Evolutionary conservation across 2,329 filamentous ascomycete species (phyloP).

Genomic region (Penicillium decumbens): DNA sequence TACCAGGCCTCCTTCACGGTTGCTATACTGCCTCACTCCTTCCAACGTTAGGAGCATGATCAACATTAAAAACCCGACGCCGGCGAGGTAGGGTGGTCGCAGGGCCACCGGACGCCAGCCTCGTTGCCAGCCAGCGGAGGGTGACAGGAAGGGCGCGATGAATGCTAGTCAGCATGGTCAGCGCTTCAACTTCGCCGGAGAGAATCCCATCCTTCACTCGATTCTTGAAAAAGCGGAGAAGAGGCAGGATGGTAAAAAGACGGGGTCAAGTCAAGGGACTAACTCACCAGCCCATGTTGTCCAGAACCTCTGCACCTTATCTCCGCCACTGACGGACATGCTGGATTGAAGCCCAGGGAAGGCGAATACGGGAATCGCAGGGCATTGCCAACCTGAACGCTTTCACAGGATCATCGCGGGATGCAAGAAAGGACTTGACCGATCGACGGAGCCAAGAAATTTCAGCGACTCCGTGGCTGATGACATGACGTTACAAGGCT

Average conservation of each 20-base stretch:
- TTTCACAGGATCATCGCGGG: not conserved
- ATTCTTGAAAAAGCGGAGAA: not conserved
- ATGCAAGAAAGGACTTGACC: not conserved
- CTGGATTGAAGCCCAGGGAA: conserved; percentile 15
- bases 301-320: conserved; percentile 13
- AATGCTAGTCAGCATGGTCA: conserved; percentile 6
- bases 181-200: not conserved
- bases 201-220: not conserved
- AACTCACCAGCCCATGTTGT: conserved; percentile 19
- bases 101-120: conserved; percentile 35
- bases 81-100: conserved; percentile 28
- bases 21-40: conserved; percentile 29
- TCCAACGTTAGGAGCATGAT: conserved; percentile 26
- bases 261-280: not conserved
- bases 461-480: not conserved
- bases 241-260: not conserved
- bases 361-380: conserved; percentile 5
- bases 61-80: conserved; percentile 23
- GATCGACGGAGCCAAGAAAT: not conserved
- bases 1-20: conserved; percentile 25
- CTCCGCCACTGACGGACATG: conserved; percentile 18
- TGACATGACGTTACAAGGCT: not conserved
- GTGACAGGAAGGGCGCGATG: conserved; percentile 9
- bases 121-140: conserved; percentile 4
- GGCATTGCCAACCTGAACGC: conserved; percentile 14